Conservation (phyloP, 1,284 basidiomycete species). For the Rugiboletus extremiorientalis region DNA sequence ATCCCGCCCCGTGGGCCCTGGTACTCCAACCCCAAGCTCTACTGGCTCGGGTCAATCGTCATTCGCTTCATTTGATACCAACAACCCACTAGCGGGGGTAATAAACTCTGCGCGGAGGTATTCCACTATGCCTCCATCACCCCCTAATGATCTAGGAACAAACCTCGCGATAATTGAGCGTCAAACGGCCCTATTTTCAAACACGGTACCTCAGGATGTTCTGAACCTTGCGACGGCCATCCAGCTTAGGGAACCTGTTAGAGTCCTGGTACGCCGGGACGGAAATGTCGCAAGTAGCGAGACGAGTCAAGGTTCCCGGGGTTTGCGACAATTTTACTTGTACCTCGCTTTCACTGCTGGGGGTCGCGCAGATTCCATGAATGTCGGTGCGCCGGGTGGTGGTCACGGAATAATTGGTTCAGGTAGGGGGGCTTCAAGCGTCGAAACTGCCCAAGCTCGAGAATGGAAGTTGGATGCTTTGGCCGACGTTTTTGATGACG, state of each 20-base stretch:
- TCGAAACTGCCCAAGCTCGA: conserved; percentile 85
- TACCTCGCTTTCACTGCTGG: conserved; percentile 91
- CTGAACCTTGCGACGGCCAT: conserved; percentile 87
- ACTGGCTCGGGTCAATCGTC: conserved; percentile 38
- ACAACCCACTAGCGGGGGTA: conserved; percentile 45
- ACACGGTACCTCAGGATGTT: conserved; percentile 92
- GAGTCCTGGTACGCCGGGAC: conserved; percentile 95
- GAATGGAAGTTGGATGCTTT: conserved; percentile 98
- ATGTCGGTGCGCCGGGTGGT: conserved; percentile 46
- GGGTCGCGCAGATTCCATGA: conserved; percentile 61
- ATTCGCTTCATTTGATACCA: conserved; percentile 55
- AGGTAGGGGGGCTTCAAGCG: conserved; percentile 73
- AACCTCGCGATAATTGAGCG: conserved; percentile 61
- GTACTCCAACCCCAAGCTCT: conserved; percentile 41
- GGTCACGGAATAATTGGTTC: conserved; percentile 91
- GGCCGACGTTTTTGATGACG: conserved; percentile 90
- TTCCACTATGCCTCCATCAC: conserved; percentile 52
- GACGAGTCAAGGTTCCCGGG: conserved; percentile 70
- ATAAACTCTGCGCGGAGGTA: conserved; percentile 56
- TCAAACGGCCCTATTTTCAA: conserved; percentile 96
- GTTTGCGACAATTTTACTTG: conserved; percentile 90
- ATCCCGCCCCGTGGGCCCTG: conserved; percentile 55
- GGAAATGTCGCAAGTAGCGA: conserved; percentile 80
- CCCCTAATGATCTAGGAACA: conserved; percentile 37
- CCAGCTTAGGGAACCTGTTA: conserved; percentile 91